Base-by-base conservation (phyloP, 2,329 filamentous ascomycete genomes). In the Pseudogymnoascus sp. region DNA sequence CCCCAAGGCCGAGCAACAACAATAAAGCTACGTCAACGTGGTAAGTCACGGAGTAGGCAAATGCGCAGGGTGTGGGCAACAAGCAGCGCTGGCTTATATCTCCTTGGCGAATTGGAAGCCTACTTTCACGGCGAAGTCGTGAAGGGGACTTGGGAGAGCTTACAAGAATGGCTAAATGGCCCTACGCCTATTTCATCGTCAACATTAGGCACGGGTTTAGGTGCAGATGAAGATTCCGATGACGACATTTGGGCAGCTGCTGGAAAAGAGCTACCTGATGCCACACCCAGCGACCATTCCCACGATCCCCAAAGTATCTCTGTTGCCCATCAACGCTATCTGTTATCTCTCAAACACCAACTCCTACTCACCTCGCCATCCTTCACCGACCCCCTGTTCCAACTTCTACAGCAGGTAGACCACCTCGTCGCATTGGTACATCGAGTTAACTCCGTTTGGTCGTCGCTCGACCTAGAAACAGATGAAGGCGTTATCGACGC, bases 91-190 rank as follows among this genome's bases (percentile, higher is more conserved):
- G 87, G 90, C 1, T 82, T 95, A 3, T 96, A 96, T 74, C 88
- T 97, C 66, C 78, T 97, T 3, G 90, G 89, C 0, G 92, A 96
- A 70, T 86, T 90, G 12, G 88, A 92, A 65, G 84, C 84, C 2
- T 97, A 95, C 67, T 84, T 97, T 45, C 92, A 96, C 71, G 90
- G 89, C 1, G 91, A 96, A 69, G 86, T 97, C 5, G 86, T 96
- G 12, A 83, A 85, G 62, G 85, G 85, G 30, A 85, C 90, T 1
- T 96, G 91, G 83, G 81, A 86, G 13, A 84, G 88, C 58, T 92
- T 97, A 66, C 82, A 88, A 59, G 71, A 73, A 12, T 96, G 92
- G 90, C 76, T 95, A 15, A 77, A 78, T 35, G 59, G 67, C 57
- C 38, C 58, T 48, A n/a, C 39, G 3, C 58, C 52, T 19, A 18